phyloP scores from a whole-genome alignment of 2,329 filamentous ascomycete species.

The Fusarium sp. region DNA sequence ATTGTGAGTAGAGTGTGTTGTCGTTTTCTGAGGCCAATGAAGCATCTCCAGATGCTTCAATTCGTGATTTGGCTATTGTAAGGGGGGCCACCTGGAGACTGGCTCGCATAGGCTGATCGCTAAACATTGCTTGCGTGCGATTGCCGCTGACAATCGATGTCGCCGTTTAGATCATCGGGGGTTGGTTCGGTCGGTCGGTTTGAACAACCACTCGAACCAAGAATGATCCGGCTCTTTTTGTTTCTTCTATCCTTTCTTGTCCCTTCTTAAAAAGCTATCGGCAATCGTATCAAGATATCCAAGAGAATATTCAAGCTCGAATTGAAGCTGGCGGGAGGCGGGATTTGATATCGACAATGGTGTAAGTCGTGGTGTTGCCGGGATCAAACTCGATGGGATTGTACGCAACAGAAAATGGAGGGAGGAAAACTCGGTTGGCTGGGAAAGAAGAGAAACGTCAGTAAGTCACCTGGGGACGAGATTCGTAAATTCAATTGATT shows the following conservation, averaged over 20 bases:
- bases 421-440: slow-evolving; percentile 40
- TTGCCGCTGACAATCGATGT: slow-evolving; percentile 46
- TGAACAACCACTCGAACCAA: slow-evolving; percentile 42
- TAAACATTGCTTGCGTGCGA: slow-evolving; percentile 56
- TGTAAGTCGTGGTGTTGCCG: slow-evolving; percentile 38
- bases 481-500: slow-evolving; percentile 35
- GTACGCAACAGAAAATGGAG: slow-evolving; percentile 29
- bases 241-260: not conserved
- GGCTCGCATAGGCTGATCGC: slow-evolving; percentile 63
- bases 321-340: slow-evolving; percentile 6
- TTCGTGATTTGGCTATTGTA: slow-evolving; percentile 62
- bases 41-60: slow-evolving; percentile 49
- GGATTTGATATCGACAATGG: slow-evolving; percentile 22
- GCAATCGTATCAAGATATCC: slow-evolving; percentile 33
- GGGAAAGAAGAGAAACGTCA: slow-evolving; percentile 39
- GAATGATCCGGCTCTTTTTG: slow-evolving; percentile 32
- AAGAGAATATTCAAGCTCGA: slow-evolving; percentile 33
- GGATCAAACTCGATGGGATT: slow-evolving; percentile 19
- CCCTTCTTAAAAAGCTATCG: not conserved
- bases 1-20: slow-evolving; percentile 60
- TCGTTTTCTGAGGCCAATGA: slow-evolving; percentile 50
- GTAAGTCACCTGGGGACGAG: slow-evolving; percentile 28
- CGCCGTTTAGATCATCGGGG: slow-evolving; percentile 51
- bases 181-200: slow-evolving; percentile 36
- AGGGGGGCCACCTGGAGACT: slow-evolving; percentile 74